Conservation (phyloP, 345 rosid genomes). For the Gossypium longicalyx region DNA sequence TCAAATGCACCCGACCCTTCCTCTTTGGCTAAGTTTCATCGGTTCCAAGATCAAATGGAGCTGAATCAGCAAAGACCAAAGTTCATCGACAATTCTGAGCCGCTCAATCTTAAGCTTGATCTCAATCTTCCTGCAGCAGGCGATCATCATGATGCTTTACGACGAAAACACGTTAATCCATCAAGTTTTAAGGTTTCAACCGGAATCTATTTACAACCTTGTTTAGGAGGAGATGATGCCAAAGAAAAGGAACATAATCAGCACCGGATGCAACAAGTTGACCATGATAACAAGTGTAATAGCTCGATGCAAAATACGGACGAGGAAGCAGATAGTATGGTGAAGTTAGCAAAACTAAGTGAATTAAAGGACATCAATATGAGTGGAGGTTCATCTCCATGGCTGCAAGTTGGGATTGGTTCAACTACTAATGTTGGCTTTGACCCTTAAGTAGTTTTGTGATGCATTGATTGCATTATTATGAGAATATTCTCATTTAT, state of each 20-base stretch:
- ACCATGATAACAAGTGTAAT: constrained; percentile 5
- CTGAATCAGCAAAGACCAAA: constrained; percentile 43
- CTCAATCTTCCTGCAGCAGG: constrained; percentile 58
- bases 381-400: constrained; percentile 52
- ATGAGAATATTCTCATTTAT: background rate
- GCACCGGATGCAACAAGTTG: constrained; percentile 14
- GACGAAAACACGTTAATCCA: constrained; percentile 12
- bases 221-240: constrained; percentile 36
- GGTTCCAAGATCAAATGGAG: constrained; percentile 46
- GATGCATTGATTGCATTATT: background rate
- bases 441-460: constrained; percentile 27
- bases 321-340: constrained; percentile 59
- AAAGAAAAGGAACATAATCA: constrained; percentile 6
- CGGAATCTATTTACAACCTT: constrained; percentile 36
- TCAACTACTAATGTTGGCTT: constrained; percentile 34
- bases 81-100: constrained; percentile 32
- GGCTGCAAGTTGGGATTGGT: constrained; percentile 81
- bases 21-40: constrained; percentile 47
- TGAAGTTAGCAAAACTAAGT: constrained; percentile 57
- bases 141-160: constrained; percentile 18
- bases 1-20: constrained; percentile 57
- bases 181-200: constrained; percentile 32
- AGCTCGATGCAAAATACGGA: constrained; percentile 32
- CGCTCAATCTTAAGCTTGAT: constrained; percentile 53
- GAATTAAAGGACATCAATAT: constrained; percentile 48